Base-by-base conservation (phyloP, 179 eudicot species). In the Patellifolia procumbens region DNA sequence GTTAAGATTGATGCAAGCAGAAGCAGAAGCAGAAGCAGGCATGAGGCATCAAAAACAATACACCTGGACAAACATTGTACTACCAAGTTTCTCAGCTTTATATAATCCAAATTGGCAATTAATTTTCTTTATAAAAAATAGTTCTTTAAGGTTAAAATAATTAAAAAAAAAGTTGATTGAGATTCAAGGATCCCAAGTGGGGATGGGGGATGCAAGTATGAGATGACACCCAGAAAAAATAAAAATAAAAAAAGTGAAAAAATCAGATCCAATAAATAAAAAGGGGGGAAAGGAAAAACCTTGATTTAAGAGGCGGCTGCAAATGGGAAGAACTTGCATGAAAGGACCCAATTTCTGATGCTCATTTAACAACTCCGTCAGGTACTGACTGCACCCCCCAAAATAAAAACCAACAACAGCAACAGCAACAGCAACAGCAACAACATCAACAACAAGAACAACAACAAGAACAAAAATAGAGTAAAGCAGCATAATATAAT, bases 261-360 rank as follows among this genome's bases (percentile, higher is more conserved):
- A 81, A 48, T 68, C 59, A 77, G 78, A 77, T 81, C 77, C 46
- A 62, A 35, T 0, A 51, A 49, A 60, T 13, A 37, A 29, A 58
- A 70, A 56, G 68, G 22, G 2, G 0, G 31, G 34, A 63, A 74
- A 48, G 51, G 8, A 37, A 24, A 39, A 53, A 92, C 97, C 97
- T 92, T 92, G 97, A 87, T 88, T 88, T 70, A 92, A 76, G 67
- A 92, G 89, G 64, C 89, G 86, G 90, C 90, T 91, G 83, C 96
- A 92, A 46, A 89, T 84, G 20, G 97, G 97, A 28, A 92, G 86
- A 31, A 91, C 86, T 83, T 87, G 93, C 84, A 86, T 73, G 70
- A 92, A 92, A 28, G 97, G 96, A 7, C 87, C 96, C 60, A 92
- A 85, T 78, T 91, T 92, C 81, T 91, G 91, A 76, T 88, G 86